These are phyloP conservation scores for Tubosaeta sp. DNA, from an alignment of 768 basidiomycete species.

Conservation along the genomic window DNA sequence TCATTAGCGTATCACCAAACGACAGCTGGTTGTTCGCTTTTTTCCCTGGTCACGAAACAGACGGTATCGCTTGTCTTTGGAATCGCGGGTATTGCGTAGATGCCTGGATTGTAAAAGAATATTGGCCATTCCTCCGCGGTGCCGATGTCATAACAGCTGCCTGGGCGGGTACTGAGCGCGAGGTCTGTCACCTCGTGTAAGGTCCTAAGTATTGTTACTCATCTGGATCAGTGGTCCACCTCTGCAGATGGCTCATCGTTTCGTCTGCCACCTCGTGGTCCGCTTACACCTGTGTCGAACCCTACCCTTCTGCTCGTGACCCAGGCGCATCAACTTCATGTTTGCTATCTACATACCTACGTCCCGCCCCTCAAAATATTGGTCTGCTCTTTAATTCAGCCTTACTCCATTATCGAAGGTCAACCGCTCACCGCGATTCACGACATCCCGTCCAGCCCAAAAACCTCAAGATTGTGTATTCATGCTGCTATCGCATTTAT, in stretches of 20 bases:
- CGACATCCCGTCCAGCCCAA: slow-evolving; percentile 30
- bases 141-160: slow-evolving; percentile 56
- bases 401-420: slow-evolving; percentile 35
- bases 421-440: slow-evolving; percentile 28
- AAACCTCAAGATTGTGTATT: slow-evolving; percentile 45
- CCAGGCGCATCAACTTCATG: slow-evolving; percentile 52
- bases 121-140: slow-evolving; percentile 47
- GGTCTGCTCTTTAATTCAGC: slow-evolving; percentile 45
- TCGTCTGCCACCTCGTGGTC: slow-evolving; percentile 60
- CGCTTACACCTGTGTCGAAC: slow-evolving; percentile 46
- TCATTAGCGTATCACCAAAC: slow-evolving; percentile 55
- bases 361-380: slow-evolving; percentile 41
- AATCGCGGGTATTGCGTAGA: slow-evolving; percentile 55
- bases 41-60: slow-evolving; percentile 55
- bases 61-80: slow-evolving; percentile 68
- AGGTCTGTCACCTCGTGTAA: slow-evolving; percentile 38
- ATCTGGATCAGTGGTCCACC: slow-evolving; percentile 49
- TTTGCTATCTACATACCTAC: slow-evolving; percentile 52
- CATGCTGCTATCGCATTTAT: slow-evolving; percentile 56
- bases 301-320: slow-evolving; percentile 63
- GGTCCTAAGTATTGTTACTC: background rate
- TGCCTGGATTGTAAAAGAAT: slow-evolving; percentile 56
- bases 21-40: slow-evolving; percentile 72
- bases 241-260: slow-evolving; percentile 40
- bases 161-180: slow-evolving; percentile 60